Conservation (phyloP, 768 basidiomycete species). For the Clathrus columnatus region DNA sequence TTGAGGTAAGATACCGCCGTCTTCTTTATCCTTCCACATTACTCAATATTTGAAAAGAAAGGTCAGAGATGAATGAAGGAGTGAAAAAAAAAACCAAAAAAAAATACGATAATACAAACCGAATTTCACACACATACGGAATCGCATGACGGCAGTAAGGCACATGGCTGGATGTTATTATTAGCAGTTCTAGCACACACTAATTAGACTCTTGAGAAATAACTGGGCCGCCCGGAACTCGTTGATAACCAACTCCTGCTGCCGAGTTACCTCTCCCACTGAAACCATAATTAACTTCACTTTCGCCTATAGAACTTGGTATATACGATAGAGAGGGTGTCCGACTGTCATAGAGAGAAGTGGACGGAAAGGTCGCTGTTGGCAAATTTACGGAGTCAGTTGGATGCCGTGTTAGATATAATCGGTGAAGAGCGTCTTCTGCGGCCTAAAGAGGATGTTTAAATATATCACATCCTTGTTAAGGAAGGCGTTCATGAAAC, state of each 20-base stretch:
- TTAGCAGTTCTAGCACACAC: constrained; percentile 2
- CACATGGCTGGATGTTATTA: too few relatives aligned
- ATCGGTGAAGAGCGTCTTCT: constrained; percentile 73
- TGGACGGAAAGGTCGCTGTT: constrained; percentile 60
- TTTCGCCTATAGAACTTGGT: constrained; percentile 46
- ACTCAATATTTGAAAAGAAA: not conserved
- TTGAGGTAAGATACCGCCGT: not conserved
- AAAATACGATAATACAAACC: not conserved
- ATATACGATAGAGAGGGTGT: constrained; percentile 40
- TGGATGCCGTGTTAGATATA: constrained; percentile 76
- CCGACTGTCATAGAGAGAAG: constrained; percentile 39
- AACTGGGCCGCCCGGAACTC: constrained; percentile 1
- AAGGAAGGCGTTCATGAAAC: too few relatives aligned
- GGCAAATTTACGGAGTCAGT: constrained; percentile 61
- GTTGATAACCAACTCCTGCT: not conserved
- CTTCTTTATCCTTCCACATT: not conserved
- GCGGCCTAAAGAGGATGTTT: constrained; percentile 45
- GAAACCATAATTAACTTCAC: constrained; percentile 53
- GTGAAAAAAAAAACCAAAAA: not conserved
- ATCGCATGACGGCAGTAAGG: too few relatives aligned
- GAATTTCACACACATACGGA: not conserved
- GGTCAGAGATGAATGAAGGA: not conserved
- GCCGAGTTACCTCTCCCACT: not conserved
- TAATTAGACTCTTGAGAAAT: not conserved
- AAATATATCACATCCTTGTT: constrained; percentile 10